Conservation (phyloP, 2,329 filamentous ascomycete species). For the Xylaria sp. region DNA sequence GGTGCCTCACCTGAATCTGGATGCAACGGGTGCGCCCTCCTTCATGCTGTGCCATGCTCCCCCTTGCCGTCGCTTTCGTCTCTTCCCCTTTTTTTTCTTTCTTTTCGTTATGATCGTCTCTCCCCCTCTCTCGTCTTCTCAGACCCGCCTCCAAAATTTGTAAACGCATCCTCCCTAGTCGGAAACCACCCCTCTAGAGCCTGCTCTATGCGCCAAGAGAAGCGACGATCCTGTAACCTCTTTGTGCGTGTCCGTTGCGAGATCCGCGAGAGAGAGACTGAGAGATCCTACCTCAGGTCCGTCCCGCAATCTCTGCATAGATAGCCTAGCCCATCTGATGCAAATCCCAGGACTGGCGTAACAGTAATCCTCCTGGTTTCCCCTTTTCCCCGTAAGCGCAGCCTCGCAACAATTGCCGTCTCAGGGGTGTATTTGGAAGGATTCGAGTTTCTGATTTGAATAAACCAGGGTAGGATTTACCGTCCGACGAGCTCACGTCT, state of each 20-base stretch:
- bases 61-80: constrained; percentile 2
- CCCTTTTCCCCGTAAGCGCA: background rate
- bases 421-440: constrained; percentile 2
- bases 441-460: too few relatives aligned
- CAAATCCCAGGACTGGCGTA: background rate
- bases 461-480: too few relatives aligned
- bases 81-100: background rate
- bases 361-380: background rate
- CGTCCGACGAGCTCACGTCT: too few relatives aligned
- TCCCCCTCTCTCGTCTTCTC: background rate
- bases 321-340: background rate
- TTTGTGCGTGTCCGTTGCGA: background rate
- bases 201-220: constrained; percentile 13
- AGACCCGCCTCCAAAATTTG: background rate
- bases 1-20: constrained; percentile 11
- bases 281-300: background rate
- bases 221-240: constrained; percentile 5
- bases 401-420: background rate
- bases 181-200: constrained; percentile 1
- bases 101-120: background rate
- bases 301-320: constrained; percentile 5
- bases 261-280: too few relatives aligned
- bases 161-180: background rate
- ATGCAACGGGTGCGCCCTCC: constrained; percentile 12
- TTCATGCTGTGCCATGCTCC: background rate